These are phyloP conservation scores for Calonectria leucothoes DNA, from an alignment of 2,329 filamentous ascomycete genomes.

Conservation along the genomic window DNA sequence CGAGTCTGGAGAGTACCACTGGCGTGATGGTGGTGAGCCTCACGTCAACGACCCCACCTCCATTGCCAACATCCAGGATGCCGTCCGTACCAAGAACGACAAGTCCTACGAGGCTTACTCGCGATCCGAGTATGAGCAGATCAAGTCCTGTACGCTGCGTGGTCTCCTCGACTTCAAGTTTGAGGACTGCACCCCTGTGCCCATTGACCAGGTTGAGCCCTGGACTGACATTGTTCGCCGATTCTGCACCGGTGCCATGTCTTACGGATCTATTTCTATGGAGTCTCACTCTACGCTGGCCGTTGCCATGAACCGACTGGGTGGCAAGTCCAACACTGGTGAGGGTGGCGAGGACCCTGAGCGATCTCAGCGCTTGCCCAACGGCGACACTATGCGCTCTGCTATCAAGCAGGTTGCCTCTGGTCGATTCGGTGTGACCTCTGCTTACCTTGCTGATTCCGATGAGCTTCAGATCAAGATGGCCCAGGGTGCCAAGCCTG, in stretches of 20 bases:
- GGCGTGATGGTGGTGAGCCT: conserved; percentile 94
- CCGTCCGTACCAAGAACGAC: conserved; percentile 96
- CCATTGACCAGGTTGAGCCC: conserved; percentile 96
- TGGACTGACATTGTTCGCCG: conserved; percentile 98
- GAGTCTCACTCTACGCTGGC: conserved; percentile 96
- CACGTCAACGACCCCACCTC: conserved; percentile 95
- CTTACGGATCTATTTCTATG: conserved; percentile 98
- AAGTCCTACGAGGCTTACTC: conserved; percentile 99
- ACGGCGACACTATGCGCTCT: conserved; percentile 96
- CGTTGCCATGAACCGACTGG: conserved; percentile 95
- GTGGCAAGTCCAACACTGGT: conserved; percentile 97
- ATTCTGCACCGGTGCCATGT: conserved; percentile 98
- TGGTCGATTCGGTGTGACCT: conserved; percentile 95
- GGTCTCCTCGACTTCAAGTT: conserved; percentile 97
- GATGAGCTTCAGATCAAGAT: conserved; percentile 99
- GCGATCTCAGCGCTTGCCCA: conserved; percentile 85
- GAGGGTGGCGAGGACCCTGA: conserved; percentile 97
- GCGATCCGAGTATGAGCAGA: conserved; percentile 91
- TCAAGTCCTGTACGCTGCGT: conserved; percentile 95
- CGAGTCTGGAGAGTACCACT: conserved; percentile 97
- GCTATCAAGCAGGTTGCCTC: conserved; percentile 98
- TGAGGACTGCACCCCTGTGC: conserved; percentile 84
- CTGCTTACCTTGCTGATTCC: conserved; percentile 92
- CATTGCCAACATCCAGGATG: conserved; percentile 97
- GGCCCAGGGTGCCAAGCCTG: conserved; percentile 97